Evolutionary conservation across 2,329 filamentous ascomycete species (phyloP), one percentile per base, ranked within the genome.

Genomic region (Fusarium udum): DNA sequence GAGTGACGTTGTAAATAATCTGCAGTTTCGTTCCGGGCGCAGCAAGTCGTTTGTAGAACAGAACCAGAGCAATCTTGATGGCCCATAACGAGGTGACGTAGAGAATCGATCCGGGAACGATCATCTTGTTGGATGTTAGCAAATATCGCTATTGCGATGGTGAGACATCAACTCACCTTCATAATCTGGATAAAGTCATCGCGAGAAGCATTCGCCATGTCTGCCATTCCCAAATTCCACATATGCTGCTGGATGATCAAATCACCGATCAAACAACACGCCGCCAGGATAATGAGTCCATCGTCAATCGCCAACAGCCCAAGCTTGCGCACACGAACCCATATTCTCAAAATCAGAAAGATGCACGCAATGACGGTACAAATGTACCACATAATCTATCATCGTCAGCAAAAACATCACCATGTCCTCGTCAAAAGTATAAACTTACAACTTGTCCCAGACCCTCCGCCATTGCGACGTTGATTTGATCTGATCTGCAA

Each of bases 31-130:
- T 81, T 32, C 81, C 80, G 4, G 78, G 79, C 1, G 77, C 80
- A 6, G 83, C 81, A 24, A 84, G 79, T 40, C 78, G 78, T 42
- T 84, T 84, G 76, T 84, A 84, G 62, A 84, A 84, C 4, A 84
- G 48, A 13, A 84, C 82, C 8, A 84, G 74, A 9, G 82, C 82
- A 11, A 83, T 75, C 53, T 84, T 84, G 74, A 84, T 81, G 18
- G 81, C 75, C 83, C 83, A 84, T 10, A 84, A 64, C 6, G 82
- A 83, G 6, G 82, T 74, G 0, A 84, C 81, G 51, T 84, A 84
- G 6, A 84, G 78, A 5, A 80, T 77, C 4, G 83, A 84, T 20
- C 83, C 83, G 3, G 83, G 83, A 2, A 83, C 76, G 36, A 83
- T 83, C 79, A 83, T 83, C 78, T 81, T 32, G 34, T 18, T 7